Evolutionary conservation across 768 basidiomycete genomes (phyloP), one percentile per base, ranked within the genome.

Genomic region (Mrakia blollopis): DNA sequence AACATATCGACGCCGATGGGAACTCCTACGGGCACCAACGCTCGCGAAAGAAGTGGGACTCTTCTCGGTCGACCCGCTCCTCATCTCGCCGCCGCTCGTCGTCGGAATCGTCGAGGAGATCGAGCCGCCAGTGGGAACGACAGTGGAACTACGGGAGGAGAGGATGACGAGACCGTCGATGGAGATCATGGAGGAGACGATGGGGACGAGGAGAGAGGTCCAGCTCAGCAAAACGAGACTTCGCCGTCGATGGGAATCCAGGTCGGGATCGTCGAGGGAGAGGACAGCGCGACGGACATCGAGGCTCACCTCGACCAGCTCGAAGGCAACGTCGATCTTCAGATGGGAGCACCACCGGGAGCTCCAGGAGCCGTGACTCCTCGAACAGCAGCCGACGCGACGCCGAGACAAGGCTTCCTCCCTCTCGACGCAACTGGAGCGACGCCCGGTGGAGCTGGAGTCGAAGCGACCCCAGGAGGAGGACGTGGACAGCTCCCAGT

Each of bases 1-100:
- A 83, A 81, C 30, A 80, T 81, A 44, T 83, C 83, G 37, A 83
- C 81, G 61, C 83, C 83, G 14, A 81, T 82, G 78, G 83, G 82
- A 0, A 83, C 83, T 23, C 83, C 83, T 8, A 79, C 79, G 6
- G 73, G 80, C 18, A 57, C 54, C 32, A 80, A 79, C 65, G 57
- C 52, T 23, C 70, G 76, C 11, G 81, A 82, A 47, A 72, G 82
- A 50, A 73, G 81, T 44, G 81, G 80, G 25, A 83, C 82, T 0
- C 80, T 83, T n/a, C 76, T 82, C n/a, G 82, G 78, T 28, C 78
- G 82, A 73, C 82, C 82, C 0, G 72, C 73, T 63, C 74, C 80
- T 21, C 77, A 79, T 32, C 81, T 79, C 0, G 47, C 79, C 50
- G 65, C 65, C 37, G 65, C 65, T 39, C 65, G 65, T 16, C 65